Percentiles rank a stretch among this genome's conserved stretches.
These are phyloP conservation scores for Metschnikowia reukaufii DNA, from an alignment of 805 yeast species.

Conservation along the genomic window DNA sequence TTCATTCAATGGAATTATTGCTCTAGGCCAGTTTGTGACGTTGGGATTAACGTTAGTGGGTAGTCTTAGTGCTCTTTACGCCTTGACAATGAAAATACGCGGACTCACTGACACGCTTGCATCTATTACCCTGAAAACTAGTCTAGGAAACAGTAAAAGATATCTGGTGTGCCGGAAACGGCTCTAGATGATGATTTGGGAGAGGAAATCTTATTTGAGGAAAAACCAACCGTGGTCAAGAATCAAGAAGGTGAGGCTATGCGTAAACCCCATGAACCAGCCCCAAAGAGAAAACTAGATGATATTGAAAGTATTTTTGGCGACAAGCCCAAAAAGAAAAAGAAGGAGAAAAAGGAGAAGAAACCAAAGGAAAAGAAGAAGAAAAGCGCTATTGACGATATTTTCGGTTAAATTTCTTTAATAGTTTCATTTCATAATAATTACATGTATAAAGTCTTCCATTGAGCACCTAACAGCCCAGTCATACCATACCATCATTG, in stretches of 20 bases:
- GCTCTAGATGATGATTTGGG: constrained; percentile 17
- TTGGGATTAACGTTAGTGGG: constrained; percentile 73
- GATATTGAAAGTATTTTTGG: constrained; percentile 10
- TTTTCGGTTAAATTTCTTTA: constrained; percentile 51
- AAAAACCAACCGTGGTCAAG: background rate
- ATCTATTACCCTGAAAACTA: background rate
- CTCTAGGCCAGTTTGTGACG: constrained; percentile 73
- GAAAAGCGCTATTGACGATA: constrained; percentile 67
- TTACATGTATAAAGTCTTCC: background rate
- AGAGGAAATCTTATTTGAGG: constrained; percentile 13
- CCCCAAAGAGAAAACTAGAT: constrained; percentile 25
- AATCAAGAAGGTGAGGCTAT: background rate
- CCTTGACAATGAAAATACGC: constrained; percentile 13
- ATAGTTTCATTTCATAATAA: background rate
- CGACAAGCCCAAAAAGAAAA: constrained; percentile 14
- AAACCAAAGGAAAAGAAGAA: constrained; percentile 41
- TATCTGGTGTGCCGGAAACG: background rate
- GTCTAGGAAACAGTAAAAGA: background rate
- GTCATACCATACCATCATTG: background rate
- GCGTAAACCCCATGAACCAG: background rate
- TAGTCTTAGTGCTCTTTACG: constrained; percentile 45
- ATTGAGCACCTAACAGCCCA: background rate
- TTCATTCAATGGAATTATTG: constrained; percentile 64
- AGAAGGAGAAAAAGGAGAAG: constrained; percentile 14
- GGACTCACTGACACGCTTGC: background rate